Conservation (phyloP, 495 filamentous ascomycete genomes). For the Xylaria flabelliformis region DNA sequence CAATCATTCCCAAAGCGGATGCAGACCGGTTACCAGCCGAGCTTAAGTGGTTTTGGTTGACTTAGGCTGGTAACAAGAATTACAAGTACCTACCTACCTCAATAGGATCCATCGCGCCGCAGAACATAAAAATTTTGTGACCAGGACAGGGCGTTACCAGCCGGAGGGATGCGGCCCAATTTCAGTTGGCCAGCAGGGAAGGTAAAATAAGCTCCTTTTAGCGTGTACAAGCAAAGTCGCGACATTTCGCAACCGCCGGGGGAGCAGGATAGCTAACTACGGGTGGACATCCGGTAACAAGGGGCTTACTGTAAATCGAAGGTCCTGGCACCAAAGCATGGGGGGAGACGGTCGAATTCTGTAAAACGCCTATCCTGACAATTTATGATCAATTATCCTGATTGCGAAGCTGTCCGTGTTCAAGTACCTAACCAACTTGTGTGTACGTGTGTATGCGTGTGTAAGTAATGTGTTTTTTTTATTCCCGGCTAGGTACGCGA, state of each 20-base stretch:
- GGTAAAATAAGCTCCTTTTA: slow-evolving; percentile 21
- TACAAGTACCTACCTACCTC: neutral
- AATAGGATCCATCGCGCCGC: slow-evolving; percentile 17
- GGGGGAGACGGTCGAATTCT: neutral
- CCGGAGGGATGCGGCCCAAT: slow-evolving; percentile 28
- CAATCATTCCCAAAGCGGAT: slow-evolving; percentile 3
- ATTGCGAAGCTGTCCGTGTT: slow-evolving; percentile 11
- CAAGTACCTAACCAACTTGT: neutral
- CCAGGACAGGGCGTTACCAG: neutral
- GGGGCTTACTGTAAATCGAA: slow-evolving; percentile 25
- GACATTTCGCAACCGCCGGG: neutral
- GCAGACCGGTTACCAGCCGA: slow-evolving; percentile 24
- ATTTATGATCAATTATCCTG: slow-evolving; percentile 21
- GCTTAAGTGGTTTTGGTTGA: neutral
- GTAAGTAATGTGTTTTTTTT: neutral
- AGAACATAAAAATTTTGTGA: slow-evolving; percentile 10
- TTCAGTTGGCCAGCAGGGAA: slow-evolving; percentile 8
- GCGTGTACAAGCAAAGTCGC: neutral
- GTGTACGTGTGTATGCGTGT: no score
- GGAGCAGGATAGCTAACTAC: neutral
- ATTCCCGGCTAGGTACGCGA: slow-evolving; percentile 19
- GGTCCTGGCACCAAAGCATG: neutral
- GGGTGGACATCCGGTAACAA: slow-evolving; percentile 20
- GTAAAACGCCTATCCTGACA: slow-evolving; percentile 11
- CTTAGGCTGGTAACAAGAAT: slow-evolving; percentile 14